Evolutionary conservation across 2,329 filamentous ascomycete genomes (phyloP), one percentile per base, ranked within the genome.

Genomic region (Magnaporthiopsis incrustans): DNA sequence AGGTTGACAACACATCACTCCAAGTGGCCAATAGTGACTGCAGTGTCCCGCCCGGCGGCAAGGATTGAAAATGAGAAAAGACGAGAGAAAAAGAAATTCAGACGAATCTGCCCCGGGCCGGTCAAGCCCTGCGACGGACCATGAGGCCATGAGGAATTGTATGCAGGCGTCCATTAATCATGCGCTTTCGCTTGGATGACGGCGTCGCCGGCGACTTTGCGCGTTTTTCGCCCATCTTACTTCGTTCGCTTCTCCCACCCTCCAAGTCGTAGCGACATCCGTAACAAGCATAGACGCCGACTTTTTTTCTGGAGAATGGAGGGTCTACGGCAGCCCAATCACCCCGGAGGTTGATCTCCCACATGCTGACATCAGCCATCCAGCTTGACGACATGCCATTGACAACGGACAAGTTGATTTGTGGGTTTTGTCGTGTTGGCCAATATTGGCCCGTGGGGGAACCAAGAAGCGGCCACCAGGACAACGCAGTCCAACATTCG

Each of bases 1-100:
- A 65, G 67, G 67, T 67, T 65, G 67, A 61, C 65, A 67, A 66
- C 67, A 64, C 67, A 68, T 66, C 66, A 59, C 57, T 32, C 22
- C 56, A n/a, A 58, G 65, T 63, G 57, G 64, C 67, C 67, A 67
- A 68, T 67, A 59, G 59, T 59, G 64, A 33, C 60, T 64, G 64
- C 64, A 65, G 64, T 27, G 22, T 53, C 44, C 44, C 44, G n/a
- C 44, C 44, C 22, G 44, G 44, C 18, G 44, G 18, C 18, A 53
- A 53, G 44, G 44, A 53, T 25, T 25, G 22, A 53, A 2, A 25
- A 18, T 18, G 22, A 10, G 7, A 53, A 25, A 53, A 18, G 44
- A 53, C 18, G n/a, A 53, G n/a, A 53, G 4, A 11, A 22, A 50
- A 50, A 50, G 11, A 50, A 7, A 22, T 30, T 30, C 30, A 50